Evolutionary conservation across 768 basidiomycete genomes (phyloP).

Genomic region (Rhodotorula graminis): DNA sequence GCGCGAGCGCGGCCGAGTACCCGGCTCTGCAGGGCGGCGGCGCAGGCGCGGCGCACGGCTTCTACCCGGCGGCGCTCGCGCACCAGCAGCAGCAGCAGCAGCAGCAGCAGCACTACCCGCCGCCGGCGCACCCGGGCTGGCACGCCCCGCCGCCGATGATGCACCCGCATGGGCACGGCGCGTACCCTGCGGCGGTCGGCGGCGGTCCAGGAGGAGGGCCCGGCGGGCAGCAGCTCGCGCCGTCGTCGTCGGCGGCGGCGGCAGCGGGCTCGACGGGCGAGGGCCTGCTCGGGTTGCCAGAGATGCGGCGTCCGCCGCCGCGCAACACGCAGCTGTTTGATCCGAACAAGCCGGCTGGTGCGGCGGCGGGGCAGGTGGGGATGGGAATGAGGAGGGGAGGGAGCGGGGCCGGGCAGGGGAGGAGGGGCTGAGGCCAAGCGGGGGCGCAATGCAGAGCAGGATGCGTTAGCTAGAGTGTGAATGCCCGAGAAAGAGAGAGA

Average conservation of each 20-base stretch:
- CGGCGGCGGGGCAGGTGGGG: not conserved
- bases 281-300: constrained; percentile 13
- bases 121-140: too few relatives aligned
- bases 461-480: too few relatives aligned
- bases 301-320: constrained; percentile 34
- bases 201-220: too few relatives aligned
- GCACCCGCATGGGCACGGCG: not conserved
- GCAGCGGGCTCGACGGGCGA: not conserved
- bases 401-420: constrained; percentile 8
- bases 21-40: not conserved
- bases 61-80: not conserved
- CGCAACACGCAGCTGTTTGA: constrained; percentile 31
- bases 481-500: too few relatives aligned
- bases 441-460: too few relatives aligned
- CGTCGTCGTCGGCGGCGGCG: not conserved
- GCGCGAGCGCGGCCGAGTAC: not conserved
- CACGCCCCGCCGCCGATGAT: too few relatives aligned
- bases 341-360: constrained; percentile 20
- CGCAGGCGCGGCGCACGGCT: not conserved
- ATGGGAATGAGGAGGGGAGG: not conserved
- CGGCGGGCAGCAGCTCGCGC: too few relatives aligned
- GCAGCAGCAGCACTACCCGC: not conserved
- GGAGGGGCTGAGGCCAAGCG: not conserved
- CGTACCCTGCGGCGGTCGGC: not conserved
- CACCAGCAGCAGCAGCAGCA: not conserved